phyloP scores from a whole-genome alignment of 1,139 yeast genomes.

The Ogataea hybrid region DNA sequence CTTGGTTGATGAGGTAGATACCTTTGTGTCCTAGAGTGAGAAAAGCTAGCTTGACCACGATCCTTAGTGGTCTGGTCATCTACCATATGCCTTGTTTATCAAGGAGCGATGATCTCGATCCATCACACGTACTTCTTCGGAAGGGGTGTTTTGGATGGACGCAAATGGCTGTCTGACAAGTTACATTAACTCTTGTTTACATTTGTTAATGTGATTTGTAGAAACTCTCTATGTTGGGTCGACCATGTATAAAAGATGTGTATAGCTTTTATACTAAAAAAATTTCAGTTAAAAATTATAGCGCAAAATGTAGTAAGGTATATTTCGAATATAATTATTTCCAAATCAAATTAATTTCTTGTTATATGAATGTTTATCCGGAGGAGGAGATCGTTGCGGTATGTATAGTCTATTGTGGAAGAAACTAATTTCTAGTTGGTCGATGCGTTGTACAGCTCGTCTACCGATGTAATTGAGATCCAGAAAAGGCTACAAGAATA shows the following conservation, averaged over 20 bases:
- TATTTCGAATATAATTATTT: too few relatives aligned
- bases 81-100: slow-evolving; percentile 56
- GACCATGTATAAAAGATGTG: slow-evolving; percentile 18
- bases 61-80: slow-evolving; percentile 85
- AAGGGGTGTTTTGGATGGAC: slow-evolving; percentile 91
- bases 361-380: slow-evolving; percentile 3
- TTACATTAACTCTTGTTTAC: slow-evolving; percentile 32
- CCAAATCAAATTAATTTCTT: background rate
- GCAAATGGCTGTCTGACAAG: slow-evolving; percentile 99
- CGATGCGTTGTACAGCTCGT: slow-evolving; percentile 41
- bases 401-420: background rate
- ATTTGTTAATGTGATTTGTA: slow-evolving; percentile 27
- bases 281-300: background rate
- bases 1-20: slow-evolving; percentile 98
- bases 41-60: slow-evolving; percentile 84
- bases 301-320: slow-evolving; percentile 2
- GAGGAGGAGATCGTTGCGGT: slow-evolving; percentile 11
- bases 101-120: slow-evolving; percentile 99
- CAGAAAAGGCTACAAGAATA: slow-evolving; percentile 53
- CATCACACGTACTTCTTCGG: slow-evolving; percentile 83
- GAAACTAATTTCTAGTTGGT: slow-evolving; percentile 25
- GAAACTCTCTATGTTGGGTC: slow-evolving; percentile 18
- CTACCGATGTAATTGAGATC: slow-evolving; percentile 41
- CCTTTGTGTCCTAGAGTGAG: slow-evolving; percentile 96
- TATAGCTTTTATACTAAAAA: slow-evolving; percentile 7